Percentiles rank a stretch among this genome's conserved stretches.
phyloP scores from a whole-genome alignment of 495 filamentous ascomycete species.

The Aspergillus biplanus region DNA sequence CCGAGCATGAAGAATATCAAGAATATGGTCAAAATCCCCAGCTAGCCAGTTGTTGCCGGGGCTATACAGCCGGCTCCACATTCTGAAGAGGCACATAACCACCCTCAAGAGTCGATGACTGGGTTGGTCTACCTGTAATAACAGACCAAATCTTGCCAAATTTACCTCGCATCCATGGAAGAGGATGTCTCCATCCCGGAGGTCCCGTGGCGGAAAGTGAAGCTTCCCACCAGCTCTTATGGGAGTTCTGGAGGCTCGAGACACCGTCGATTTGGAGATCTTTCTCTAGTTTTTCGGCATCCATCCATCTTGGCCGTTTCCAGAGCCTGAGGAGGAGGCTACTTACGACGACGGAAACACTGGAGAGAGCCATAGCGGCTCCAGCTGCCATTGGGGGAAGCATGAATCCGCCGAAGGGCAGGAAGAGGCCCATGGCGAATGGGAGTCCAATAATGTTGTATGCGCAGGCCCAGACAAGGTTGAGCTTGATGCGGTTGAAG shows the following conservation, averaged over 20 bases:
- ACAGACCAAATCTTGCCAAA: conserved; percentile 32
- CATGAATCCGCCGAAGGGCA: conserved; percentile 85
- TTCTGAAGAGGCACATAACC: conserved; percentile 51
- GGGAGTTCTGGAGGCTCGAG: conserved; percentile 17
- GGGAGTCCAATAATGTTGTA: conserved; percentile 94
- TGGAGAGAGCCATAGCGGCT: conserved; percentile 89
- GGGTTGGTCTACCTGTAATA: conserved; percentile 32
- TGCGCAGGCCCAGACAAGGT: conserved; percentile 85
- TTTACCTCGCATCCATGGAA: conserved; percentile 25
- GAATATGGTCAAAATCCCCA: neutral
- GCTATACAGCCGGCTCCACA: conserved; percentile 43
- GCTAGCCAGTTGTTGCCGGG: no score
- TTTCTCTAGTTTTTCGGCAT: conserved; percentile 66
- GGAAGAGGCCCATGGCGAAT: conserved; percentile 92
- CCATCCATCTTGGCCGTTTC: conserved; percentile 89
- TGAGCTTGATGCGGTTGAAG: conserved; percentile 91
- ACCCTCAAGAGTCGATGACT: conserved; percentile 34
- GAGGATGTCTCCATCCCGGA: conserved; percentile 21
- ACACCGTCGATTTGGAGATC: conserved; percentile 29
- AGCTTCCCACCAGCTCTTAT: conserved; percentile 40
- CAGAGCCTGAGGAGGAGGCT: conserved; percentile 85
- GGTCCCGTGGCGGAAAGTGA: conserved; percentile 30
- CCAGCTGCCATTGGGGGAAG: conserved; percentile 95
- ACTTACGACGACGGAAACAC: conserved; percentile 86
- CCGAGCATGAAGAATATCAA: neutral